Base-by-base conservation (phyloP, 495 filamentous ascomycete species). In the Baudoinia panamericana region DNA sequence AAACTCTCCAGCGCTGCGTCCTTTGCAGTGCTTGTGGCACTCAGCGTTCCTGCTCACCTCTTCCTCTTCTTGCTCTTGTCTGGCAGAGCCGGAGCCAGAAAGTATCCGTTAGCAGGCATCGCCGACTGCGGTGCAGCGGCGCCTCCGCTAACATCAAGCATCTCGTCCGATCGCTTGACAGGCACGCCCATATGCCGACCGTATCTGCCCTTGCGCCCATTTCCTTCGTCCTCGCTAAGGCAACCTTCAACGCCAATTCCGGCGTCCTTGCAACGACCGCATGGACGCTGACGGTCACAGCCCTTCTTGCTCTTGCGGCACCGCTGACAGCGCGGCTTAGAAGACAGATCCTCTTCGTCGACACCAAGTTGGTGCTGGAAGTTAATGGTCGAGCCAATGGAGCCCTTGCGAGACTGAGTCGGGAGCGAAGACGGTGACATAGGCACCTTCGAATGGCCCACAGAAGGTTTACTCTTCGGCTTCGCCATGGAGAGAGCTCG, bases 231-330 rank as follows among this genome's bases (percentile, higher is more conserved):
- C 59, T 97, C 90, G 60, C 85, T 93, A 58, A 96, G 72, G 58
- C 90, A 97, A 34, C 83, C 80, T 28, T 96, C 87, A 38, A 84
- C 72, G 34, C 82, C 78, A 52, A 97, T 80, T 11, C 90, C 90
- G 19, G 92, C 90, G 63, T 97, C 90, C 56, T 84, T 83, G 74
- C 90, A 97, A 45, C 90, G 73, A 26, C 83, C 82, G 55, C 90
- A 97, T 9, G 90, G 90, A 28, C 90, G 77, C 55, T 94, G 86
- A 39, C 90, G 78, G 66, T 97, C 92, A 56, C 90, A 97, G 5
- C 90, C 90, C 63, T 97, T 97, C 71, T 97, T 97, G 59, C 87
- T 95, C 73, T 96, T 96, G 46, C 90, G 79, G 67, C 90, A 97
- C 31, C 90, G 82, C 57, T 96, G 90, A 69, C 90, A 97, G 49